phyloP scores from a whole-genome alignment of 345 rosid genomes.

The Arabidopsis thaliana region DNA sequence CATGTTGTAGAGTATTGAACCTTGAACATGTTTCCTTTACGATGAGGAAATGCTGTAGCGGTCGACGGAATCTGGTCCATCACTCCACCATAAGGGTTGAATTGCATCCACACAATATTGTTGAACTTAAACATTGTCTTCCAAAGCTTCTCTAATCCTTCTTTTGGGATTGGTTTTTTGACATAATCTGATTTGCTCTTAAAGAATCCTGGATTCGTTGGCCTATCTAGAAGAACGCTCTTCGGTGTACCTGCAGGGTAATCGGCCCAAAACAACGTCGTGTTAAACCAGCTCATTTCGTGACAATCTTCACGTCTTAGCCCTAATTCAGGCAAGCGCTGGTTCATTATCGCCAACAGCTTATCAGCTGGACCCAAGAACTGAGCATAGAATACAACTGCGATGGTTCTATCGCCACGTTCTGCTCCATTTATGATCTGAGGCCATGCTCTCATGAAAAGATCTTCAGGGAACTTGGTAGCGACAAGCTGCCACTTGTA shows the following conservation, averaged over 20 bases:
- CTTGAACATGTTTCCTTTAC: constrained; percentile 52
- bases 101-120: constrained; percentile 37
- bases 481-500: constrained; percentile 50
- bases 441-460: constrained; percentile 49
- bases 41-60: constrained; percentile 56
- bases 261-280: constrained; percentile 43
- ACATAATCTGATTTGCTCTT: constrained; percentile 54
- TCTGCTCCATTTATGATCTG: constrained; percentile 27
- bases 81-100: constrained; percentile 58
- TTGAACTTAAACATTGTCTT: constrained; percentile 39
- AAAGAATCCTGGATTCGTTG: constrained; percentile 36
- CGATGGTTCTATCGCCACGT: constrained; percentile 41
- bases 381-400: constrained; percentile 43
- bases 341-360: constrained; percentile 34
- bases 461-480: constrained; percentile 29
- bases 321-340: constrained; percentile 49
- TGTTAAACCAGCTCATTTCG: constrained; percentile 52
- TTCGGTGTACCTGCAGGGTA: constrained; percentile 43
- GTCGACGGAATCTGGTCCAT: constrained; percentile 51
- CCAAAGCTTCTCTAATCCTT: constrained; percentile 45
- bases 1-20: constrained; percentile 44
- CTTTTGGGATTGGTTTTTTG: constrained; percentile 39
- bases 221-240: constrained; percentile 44
- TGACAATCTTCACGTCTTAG: constrained; percentile 46
- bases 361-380: constrained; percentile 48